Evolutionary conservation across 2,329 filamentous ascomycete species (phyloP).

Genomic region (Periconia macrospinosa): DNA sequence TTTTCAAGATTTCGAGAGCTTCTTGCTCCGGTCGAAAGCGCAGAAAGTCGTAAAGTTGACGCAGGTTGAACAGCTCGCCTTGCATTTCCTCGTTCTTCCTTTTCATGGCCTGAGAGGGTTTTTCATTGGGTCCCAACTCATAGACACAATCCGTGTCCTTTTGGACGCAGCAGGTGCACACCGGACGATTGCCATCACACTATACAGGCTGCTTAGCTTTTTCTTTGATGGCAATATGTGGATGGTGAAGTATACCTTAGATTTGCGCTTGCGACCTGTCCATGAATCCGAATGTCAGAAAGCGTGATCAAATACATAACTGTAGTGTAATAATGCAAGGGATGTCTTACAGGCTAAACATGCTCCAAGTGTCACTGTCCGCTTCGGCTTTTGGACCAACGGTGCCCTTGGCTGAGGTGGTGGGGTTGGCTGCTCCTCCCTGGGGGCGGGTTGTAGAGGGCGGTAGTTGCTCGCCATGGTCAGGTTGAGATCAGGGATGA

Average conservation of each 20-base stretch:
- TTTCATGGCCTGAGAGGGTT: slow-evolving; percentile 40
- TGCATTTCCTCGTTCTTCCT: slow-evolving; percentile 41
- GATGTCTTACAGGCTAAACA: slow-evolving; percentile 30
- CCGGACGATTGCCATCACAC: slow-evolving; percentile 34
- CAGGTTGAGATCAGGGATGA: not conserved
- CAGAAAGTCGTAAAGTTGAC: slow-evolving; percentile 35
- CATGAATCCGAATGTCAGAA: not conserved
- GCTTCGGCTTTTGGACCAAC: slow-evolving; percentile 34
- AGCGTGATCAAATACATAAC: not conserved
- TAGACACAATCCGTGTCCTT: slow-evolving; percentile 37
- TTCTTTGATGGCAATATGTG: not conserved
- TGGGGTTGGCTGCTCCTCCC: slow-evolving; percentile 23
- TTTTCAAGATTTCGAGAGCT: slow-evolving; percentile 28
- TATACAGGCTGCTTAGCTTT: slow-evolving; percentile 1
- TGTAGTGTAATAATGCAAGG: not conserved
- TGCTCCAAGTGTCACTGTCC: slow-evolving; percentile 38
- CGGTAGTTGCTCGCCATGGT: slow-evolving; percentile 34
- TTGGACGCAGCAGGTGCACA: slow-evolving; percentile 35
- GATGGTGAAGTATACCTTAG: slow-evolving; percentile 19
- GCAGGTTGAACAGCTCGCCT: slow-evolving; percentile 33
- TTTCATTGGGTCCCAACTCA: slow-evolving; percentile 39
- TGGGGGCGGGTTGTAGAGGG: slow-evolving; percentile 34
- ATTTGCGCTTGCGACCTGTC: slow-evolving; percentile 31
- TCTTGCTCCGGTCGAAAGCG: slow-evolving; percentile 33
- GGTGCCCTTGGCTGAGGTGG: slow-evolving; percentile 22